Evolutionary conservation across 2,329 filamentous ascomycete species (phyloP).

Genomic region (Nothophaeocryptopus gaeumannii): DNA sequence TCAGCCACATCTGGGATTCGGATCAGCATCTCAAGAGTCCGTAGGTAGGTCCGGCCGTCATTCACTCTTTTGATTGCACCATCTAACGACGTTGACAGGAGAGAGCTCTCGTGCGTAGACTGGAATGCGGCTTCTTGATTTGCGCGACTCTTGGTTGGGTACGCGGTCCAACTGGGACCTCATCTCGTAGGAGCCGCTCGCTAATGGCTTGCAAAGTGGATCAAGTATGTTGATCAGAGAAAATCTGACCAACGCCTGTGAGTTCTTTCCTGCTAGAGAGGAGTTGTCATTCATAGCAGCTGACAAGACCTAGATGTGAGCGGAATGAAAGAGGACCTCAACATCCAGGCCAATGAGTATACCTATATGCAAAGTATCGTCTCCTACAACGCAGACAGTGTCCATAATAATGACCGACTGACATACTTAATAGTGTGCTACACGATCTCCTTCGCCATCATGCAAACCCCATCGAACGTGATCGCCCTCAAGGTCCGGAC

Average conservation of each 20-base stretch:
- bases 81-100: conserved; percentile 1
- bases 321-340: conserved; percentile 43
- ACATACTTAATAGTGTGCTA: conserved; percentile 11
- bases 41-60: neutral
- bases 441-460: conserved; percentile 18
- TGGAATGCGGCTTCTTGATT: conserved; percentile 12
- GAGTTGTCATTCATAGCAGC: neutral
- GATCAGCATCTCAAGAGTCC: conserved; percentile 12
- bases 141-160: conserved; percentile 10
- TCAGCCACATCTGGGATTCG: conserved; percentile 14
- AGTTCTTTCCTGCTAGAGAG: too few relatives aligned
- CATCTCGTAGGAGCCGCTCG: neutral
- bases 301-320: conserved; percentile 26
- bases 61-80: too few relatives aligned
- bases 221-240: conserved; percentile 14
- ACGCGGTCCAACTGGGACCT: neutral
- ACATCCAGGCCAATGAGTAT: conserved; percentile 37
- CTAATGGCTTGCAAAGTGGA: neutral
- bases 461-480: conserved; percentile 15
- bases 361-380: conserved; percentile 15
- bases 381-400: too few relatives aligned
- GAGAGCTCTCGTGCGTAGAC: conserved; percentile 6
- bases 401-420: too few relatives aligned
- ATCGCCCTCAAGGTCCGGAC: conserved; percentile 12
- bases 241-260: conserved; percentile 14